phyloP scores from a whole-genome alignment of 495 filamentous ascomycete species.

The Talaromyces thailandensis region DNA sequence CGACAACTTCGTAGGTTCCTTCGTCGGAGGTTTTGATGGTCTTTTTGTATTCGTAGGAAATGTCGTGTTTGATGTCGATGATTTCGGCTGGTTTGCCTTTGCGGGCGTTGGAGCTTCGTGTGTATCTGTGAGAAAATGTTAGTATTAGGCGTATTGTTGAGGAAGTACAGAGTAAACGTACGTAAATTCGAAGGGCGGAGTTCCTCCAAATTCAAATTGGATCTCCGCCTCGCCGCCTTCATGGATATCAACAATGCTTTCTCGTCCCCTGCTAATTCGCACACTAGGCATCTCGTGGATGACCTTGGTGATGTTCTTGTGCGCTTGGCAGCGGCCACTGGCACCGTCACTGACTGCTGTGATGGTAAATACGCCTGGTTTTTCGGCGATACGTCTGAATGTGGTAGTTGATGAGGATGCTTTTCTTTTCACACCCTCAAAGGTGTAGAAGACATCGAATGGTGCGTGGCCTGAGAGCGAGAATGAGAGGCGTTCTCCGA shows the following conservation, averaged over 20 bases:
- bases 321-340: conserved; percentile 66
- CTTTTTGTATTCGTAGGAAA: conserved; percentile 70
- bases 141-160: too few species aligned
- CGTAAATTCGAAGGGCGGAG: conserved; percentile 95
- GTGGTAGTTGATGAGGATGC: conserved; percentile 66
- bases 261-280: conserved; percentile 69
- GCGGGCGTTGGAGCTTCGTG: conserved; percentile 71
- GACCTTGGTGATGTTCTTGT: conserved; percentile 62
- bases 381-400: conserved; percentile 86
- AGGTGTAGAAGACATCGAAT: conserved; percentile 88
- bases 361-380: conserved; percentile 79
- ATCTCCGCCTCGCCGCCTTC: conserved; percentile 91
- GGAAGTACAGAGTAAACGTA: too few species aligned
- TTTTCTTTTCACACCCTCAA: conserved; percentile 66
- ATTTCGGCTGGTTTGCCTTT: conserved; percentile 70
- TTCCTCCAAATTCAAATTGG: conserved; percentile 86
- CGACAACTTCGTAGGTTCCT: conserved; percentile 92
- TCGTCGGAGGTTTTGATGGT: conserved; percentile 77
- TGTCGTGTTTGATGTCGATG: conserved; percentile 80
- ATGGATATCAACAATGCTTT: conserved; percentile 81
- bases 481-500: conserved; percentile 87
- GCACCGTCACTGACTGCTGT: conserved; percentile 75
- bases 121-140: conserved; percentile 48
- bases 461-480: conserved; percentile 79
- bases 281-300: conserved; percentile 92